Base-by-base conservation (phyloP, 768 basidiomycete species). In the Russula lepida region DNA sequence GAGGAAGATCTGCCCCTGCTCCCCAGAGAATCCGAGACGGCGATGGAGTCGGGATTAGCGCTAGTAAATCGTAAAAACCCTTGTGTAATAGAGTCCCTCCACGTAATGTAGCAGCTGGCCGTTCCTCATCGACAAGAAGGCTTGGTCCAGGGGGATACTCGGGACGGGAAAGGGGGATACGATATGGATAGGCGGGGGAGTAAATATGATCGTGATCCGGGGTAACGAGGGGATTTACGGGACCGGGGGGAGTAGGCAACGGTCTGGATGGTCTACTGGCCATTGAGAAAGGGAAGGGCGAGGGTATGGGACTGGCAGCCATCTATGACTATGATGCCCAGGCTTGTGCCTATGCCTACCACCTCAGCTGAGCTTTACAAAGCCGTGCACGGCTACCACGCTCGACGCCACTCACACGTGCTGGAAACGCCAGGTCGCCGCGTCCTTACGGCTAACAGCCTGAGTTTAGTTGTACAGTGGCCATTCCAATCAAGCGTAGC, bases 41-140 rank as follows among this genome's bases (percentile, higher is more conserved):
- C 49, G 84, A 74, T 25, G 77, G 85, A 3, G 77, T 73, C 44
- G 85, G 86, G 65, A 89, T 88, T 77, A 90, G 80, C 27, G 89
- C 79, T 39, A 91, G 78, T 32, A 92, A 79, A 76, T 91, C 88
- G 73, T 90, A 92, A 78, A 92, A 92, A n/a, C 89, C 92, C 66
- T 89, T 87, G 80, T 93, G 90, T 41, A 92, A 76, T 55, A 92
- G 75, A 7, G 88, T 88, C 28, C 86, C 88, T 15, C 79, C 80
- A 56, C 83, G 83, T 64, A 86, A 73, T 59, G 80, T 77, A 33
- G 77, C 77, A n/a, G 75, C 68, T 35, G 75, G 74, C 59, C 77
- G 75, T 68, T 81, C 74, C 67, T 76, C 74, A 39, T 75, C 74
- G 33, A 72, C 63, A 67, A 63, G 60, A 43, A 30, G n/a, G 32